Base-by-base conservation (phyloP, 495 filamentous ascomycete genomes). In the Penicillium argentinense region DNA sequence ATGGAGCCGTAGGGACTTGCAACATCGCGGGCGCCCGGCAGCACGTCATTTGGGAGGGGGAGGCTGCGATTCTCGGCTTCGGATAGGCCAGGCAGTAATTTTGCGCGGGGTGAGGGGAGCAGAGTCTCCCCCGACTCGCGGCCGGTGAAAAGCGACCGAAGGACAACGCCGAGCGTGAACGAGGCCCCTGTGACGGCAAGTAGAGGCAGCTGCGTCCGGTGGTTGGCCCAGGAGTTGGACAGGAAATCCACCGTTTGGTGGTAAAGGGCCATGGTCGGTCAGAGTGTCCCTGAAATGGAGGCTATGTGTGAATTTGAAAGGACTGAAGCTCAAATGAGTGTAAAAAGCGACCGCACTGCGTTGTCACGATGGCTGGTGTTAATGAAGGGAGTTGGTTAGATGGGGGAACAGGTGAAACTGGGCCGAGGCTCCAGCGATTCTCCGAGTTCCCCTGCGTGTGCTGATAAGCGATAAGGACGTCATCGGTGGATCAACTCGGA, bases 1-100 rank as follows among this genome's bases (percentile, higher is more conserved):
- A 90, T 84, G 19, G 76, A 82, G 16, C 92, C 91, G 54, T 91
- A 95, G 46, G 87, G 86, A 5, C 81, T 87, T 3, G 74, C 62
- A 16, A 95, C 84, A 67, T 91, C 81, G 29, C 88, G 75, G 5
- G 71, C 81, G 12, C 89, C 89, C 0, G 89, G 91, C 18, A 90
- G 75, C 22, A 82, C 74, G 62, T 88, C 78, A 14, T 84, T 81
- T 1, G 89, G 88, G 62, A 95, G 88, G 2, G 88, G 83, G 3
- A 86, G 67, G 39, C 63, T 51, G 18, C 63, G 55, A 8, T 71
- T 67, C 39, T 84, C 72, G 5, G 70, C 56, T 14, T 67, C 51
- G 14, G 73, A 71, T n/a, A 82, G 60, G 1, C 63, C 54, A 6
- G 73, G 64, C 11, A 83, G 53, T 4, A 77, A 42, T 12, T 66